phyloP scores from a whole-genome alignment of 176 grass and related monocot species.

The Cenchrus fungigraminus region DNA sequence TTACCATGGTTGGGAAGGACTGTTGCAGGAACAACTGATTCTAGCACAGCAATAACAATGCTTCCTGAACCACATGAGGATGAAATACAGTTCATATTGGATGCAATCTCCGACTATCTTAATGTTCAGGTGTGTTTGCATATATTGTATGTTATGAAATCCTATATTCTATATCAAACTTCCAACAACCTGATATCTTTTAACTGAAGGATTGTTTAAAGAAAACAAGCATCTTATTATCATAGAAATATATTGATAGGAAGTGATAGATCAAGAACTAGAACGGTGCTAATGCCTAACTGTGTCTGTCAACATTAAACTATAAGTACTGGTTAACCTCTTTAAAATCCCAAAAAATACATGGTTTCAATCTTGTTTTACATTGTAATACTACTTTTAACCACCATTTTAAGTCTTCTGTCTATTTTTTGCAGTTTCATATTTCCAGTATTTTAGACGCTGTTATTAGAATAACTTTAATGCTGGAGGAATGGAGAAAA shows the following conservation, averaged over 20 bases:
- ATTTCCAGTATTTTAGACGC: neutral
- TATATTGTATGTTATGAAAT: neutral
- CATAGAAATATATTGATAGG: neutral
- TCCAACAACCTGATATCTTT: neutral
- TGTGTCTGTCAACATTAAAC: neutral
- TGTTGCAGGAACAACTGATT: constrained; percentile 85
- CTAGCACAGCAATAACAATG: constrained; percentile 80
- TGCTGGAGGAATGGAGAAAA: neutral
- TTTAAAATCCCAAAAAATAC: neutral
- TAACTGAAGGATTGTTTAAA: neutral
- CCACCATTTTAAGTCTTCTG: neutral
- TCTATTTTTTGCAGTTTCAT: constrained; percentile 14
- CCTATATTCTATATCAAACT: constrained; percentile 9
- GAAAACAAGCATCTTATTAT: constrained; percentile 26
- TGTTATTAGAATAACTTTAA: neutral
- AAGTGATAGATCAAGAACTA: neutral
- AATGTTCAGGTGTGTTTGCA: constrained; percentile 72
- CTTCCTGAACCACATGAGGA: constrained; percentile 98
- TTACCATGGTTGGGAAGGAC: constrained; percentile 96
- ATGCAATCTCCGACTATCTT: constrained; percentile 91
- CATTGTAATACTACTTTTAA: neutral
- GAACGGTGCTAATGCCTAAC: neutral
- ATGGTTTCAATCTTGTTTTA: neutral
- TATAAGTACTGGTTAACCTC: constrained; percentile 1
- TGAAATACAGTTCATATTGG: constrained; percentile 98